Conservation (phyloP, 768 basidiomycete species). For the Leccinellum albellum region DNA sequence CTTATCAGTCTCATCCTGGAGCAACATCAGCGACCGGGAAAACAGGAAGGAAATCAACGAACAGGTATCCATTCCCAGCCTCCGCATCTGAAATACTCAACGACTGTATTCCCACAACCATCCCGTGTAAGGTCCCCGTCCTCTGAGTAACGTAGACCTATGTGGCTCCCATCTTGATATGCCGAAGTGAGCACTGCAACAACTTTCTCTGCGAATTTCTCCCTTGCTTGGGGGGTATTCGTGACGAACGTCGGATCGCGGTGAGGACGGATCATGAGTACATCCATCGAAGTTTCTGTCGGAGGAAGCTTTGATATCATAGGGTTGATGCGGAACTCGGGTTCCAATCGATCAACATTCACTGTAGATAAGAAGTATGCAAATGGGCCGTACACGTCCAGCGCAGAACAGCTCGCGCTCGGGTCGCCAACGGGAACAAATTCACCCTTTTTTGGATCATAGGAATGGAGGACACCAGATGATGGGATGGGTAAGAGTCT, state of each 20-base stretch:
- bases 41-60: conserved; percentile 25
- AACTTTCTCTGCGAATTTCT: conserved; percentile 49
- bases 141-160: conserved; percentile 52
- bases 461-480: conserved; percentile 49
- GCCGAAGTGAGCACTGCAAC: conserved; percentile 58
- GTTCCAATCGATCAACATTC: conserved; percentile 85
- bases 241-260: conserved; percentile 47
- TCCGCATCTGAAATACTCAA: conserved; percentile 75
- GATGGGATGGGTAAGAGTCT: conserved; percentile 49
- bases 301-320: conserved; percentile 47
- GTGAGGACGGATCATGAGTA: conserved; percentile 72
- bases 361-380: conserved; percentile 80
- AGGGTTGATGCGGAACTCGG: conserved; percentile 74
- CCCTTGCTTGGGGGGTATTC: conserved; percentile 43
- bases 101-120: conserved; percentile 50
- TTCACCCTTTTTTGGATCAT: conserved; percentile 46
- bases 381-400: conserved; percentile 71
- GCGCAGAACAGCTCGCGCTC: conserved; percentile 31
- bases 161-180: conserved; percentile 75
- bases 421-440: conserved; percentile 47
- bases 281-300: conserved; percentile 53
- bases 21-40: neutral
- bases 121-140: conserved; percentile 39
- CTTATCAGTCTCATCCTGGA: conserved; percentile 56
- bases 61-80: conserved; percentile 90